Evolutionary conservation across 169 alveolate genomes (phyloP).

Genomic region (Cryptosporidium ubiquitum): DNA sequence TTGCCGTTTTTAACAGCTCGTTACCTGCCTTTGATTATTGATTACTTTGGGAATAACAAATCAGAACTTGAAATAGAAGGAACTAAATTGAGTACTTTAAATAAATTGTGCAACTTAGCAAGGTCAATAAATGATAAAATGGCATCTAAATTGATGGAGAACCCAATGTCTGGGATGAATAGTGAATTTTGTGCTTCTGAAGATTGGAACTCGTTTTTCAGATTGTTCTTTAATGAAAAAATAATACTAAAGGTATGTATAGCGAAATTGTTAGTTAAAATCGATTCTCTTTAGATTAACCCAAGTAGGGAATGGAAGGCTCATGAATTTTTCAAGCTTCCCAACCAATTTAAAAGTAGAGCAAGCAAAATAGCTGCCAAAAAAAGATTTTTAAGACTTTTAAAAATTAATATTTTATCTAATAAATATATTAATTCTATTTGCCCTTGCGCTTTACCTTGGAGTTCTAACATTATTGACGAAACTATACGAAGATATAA

Average conservation of each 20-base stretch:
- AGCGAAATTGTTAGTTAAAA: neutral
- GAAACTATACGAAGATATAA: slow-evolving; percentile 5
- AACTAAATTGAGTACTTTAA: neutral
- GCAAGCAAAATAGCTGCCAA: slow-evolving; percentile 13
- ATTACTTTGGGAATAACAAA: slow-evolving; percentile 7
- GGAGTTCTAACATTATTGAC: slow-evolving; percentile 48
- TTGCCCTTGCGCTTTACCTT: neutral
- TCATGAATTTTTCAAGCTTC: slow-evolving; percentile 19
- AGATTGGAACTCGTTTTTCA: slow-evolving; percentile 23
- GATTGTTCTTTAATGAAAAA: neutral
- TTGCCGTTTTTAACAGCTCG: slow-evolving; percentile 39
- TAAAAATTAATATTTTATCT: neutral
- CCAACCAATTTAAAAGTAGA: neutral
- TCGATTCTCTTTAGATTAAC: slow-evolving; percentile 8
- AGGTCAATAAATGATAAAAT: neutral
- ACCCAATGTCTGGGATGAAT: slow-evolving; percentile 57
- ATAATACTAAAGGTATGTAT: slow-evolving; percentile 9
- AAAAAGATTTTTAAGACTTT: neutral
- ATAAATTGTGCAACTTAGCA: neutral
- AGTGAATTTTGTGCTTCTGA: neutral
- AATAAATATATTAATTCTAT: neutral
- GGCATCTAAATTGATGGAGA: neutral
- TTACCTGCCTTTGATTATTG: slow-evolving; percentile 36
- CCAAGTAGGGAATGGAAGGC: slow-evolving; percentile 21
- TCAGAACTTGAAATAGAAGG: neutral